A percentile compares a stretch with the other conserved stretches of the same genome.
Conservation (phyloP, 176 grass and related monocot genomes). For the Luzula sylvatica region DNA sequence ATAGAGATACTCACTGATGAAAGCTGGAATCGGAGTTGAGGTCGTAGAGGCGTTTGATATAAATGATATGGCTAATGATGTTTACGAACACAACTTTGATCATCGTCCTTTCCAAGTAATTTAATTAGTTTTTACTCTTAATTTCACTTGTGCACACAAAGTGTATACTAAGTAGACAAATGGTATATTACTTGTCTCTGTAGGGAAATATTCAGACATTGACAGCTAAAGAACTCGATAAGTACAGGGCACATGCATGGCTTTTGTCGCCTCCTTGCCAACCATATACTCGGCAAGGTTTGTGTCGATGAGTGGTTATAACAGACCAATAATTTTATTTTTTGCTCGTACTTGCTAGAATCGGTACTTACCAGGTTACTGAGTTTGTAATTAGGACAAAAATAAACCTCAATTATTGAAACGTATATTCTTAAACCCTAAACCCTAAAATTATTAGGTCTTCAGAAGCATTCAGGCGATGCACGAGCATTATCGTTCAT, state of each 20-base stretch:
- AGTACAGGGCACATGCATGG: conserved; percentile 76
- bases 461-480: conserved; percentile 93
- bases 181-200: neutral
- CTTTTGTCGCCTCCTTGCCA: conserved; percentile 97
- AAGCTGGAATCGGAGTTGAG: conserved; percentile 38
- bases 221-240: conserved; percentile 62
- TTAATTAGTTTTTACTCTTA: neutral
- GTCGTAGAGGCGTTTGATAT: conserved; percentile 94
- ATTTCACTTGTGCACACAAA: neutral
- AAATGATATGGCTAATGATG: conserved; percentile 78
- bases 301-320: conserved; percentile 18
- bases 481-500: conserved; percentile 90
- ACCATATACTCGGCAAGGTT: conserved; percentile 94
- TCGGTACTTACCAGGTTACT: too few relatives aligned
- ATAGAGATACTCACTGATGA: conserved; percentile 69
- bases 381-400: too few relatives aligned
- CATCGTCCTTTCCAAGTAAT: conserved; percentile 79
- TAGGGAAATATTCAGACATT: conserved; percentile 92
- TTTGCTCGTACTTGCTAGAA: too few relatives aligned
- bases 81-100: conserved; percentile 84
- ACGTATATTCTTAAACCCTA: neutral
- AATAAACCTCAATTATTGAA: neutral
- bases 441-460: conserved; percentile 33
- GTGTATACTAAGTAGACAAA: neutral
- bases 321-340: neutral